Base-by-base conservation (phyloP, 495 filamentous ascomycete species). In the Xylona heveae region DNA sequence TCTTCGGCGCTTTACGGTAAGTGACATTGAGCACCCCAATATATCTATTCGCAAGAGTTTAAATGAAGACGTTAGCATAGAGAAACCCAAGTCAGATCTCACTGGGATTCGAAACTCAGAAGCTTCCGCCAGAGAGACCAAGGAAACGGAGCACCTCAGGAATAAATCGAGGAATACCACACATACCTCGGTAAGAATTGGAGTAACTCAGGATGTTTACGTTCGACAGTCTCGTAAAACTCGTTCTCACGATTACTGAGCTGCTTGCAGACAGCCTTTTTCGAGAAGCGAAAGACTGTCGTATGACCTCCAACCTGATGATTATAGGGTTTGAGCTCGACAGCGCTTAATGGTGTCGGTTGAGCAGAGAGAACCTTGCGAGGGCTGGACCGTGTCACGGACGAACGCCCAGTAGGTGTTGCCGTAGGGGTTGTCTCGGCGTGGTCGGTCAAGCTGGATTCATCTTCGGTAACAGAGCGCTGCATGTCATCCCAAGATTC, bases 241-340 rank as follows among this genome's bases (percentile, higher is more conserved):
- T 91, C 79, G 54, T 97, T 97, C 45, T 97, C 88, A 42, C 81
- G 61, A 45, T 91, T 95, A 50, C 88, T 95, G 39, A 97, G 65
- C 55, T 91, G 81, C 51, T 97, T 97, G 61, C 90, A 95, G 12
- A 97, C 85, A 33, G 88, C 88, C 39, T 82, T 71, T 28, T 77
- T 68, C 14, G 88, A 95, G 42, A 97, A 95, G 18, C 88, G 75
- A 58, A 92, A 97, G 15, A 97, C 68, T 0, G 83, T 94, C 1
- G 79, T 91, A 53, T 97, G 88, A 1, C 88, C 88, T 13, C 88
- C 88, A 34, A 97, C 88, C 48, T 97, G 88, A 51, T 97, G 88
- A 27, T 79, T 78, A 50, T 93, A 97, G 4, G 88, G 88, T 39
- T 94, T 93, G 39, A 97, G 58, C 49, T 94, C 85, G 40, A 97